These are phyloP conservation scores for Saccharomycopsis fodiens DNA, from an alignment of 805 yeast genomes.

Conservation along the genomic window DNA sequence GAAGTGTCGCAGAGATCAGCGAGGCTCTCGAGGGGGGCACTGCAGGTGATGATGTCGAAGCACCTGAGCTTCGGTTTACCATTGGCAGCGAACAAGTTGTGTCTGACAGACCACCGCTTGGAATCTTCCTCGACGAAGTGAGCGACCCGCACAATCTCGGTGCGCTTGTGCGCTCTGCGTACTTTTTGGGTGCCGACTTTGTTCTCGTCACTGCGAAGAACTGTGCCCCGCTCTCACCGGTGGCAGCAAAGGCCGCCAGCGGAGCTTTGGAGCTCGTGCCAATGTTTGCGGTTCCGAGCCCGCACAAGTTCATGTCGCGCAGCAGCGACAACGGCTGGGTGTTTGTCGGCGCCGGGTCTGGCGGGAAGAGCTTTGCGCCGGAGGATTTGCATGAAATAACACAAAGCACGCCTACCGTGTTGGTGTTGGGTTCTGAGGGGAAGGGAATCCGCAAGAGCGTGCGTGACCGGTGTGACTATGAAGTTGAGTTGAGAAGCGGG, in stretches of 20 bases:
- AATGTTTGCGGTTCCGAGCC: slow-evolving; percentile 49
- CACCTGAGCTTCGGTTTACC: neutral
- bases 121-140: slow-evolving; percentile 44
- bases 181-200: slow-evolving; percentile 51
- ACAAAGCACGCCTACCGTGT: slow-evolving; percentile 47
- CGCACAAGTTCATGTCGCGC: slow-evolving; percentile 53
- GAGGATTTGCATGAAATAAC: slow-evolving; percentile 38
- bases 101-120: slow-evolving; percentile 45
- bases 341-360: slow-evolving; percentile 53
- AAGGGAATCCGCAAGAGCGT: slow-evolving; percentile 68
- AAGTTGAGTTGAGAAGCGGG: slow-evolving; percentile 29
- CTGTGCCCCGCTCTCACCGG: slow-evolving; percentile 67
- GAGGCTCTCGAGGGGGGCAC: neutral
- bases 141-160: slow-evolving; percentile 60
- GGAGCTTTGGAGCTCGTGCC: slow-evolving; percentile 77
- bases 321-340: slow-evolving; percentile 61
- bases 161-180: slow-evolving; percentile 48
- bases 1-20: slow-evolving; percentile 3
- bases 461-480: slow-evolving; percentile 46
- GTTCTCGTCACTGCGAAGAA: slow-evolving; percentile 43
- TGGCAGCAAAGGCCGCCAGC: slow-evolving; percentile 70
- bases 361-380: slow-evolving; percentile 22
- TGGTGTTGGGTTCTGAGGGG: slow-evolving; percentile 84
- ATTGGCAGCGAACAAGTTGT: neutral
- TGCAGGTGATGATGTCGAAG: neutral